Evolutionary conservation across 164 flowering plant genomes (phyloP), one percentile per base, ranked within the genome.

Genomic region (Chloranthus sessilifolius): DNA sequence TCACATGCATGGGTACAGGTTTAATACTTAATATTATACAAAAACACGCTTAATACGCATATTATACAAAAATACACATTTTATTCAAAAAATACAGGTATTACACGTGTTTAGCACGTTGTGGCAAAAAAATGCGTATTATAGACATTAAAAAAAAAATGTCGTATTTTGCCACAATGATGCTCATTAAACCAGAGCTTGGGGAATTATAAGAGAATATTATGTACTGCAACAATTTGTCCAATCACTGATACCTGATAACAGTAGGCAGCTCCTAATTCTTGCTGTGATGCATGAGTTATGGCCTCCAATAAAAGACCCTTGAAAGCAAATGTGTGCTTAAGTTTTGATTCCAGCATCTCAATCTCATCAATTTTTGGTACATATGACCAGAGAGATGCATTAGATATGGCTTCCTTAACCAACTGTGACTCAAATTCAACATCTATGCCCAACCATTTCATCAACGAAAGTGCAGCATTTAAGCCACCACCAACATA

Each of bases 171-270:
- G n/a, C n/a, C n/a, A n/a, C n/a, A n/a, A n/a, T n/a, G n/a, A n/a
- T n/a, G n/a, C n/a, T n/a, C n/a, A n/a, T n/a, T n/a, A n/a, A n/a
- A n/a, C n/a, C n/a, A n/a, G n/a, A n/a, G n/a, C n/a, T n/a, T n/a
- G n/a, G n/a, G n/a, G n/a, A n/a, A n/a, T n/a, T n/a, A n/a, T n/a
- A n/a, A n/a, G n/a, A n/a, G n/a, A n/a, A n/a, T n/a, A n/a, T n/a
- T n/a, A n/a, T n/a, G n/a, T n/a, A n/a, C n/a, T n/a, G n/a, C n/a
- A n/a, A n/a, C n/a, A n/a, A n/a, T n/a, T n/a, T n/a, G n/a, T n/a
- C n/a, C n/a, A n/a, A n/a, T n/a, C n/a, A n/a, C n/a, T n/a, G 34
- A 1, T 70, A 85, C 98, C 98, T 92, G 71, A 49, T 92, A 92
- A 59, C 80, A 76, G 60, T 69, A 86, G 66, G 67, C 51, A 53